Evolutionary conservation across 2,329 filamentous ascomycete genomes (phyloP).

Genomic region (Boeremia exigua): DNA sequence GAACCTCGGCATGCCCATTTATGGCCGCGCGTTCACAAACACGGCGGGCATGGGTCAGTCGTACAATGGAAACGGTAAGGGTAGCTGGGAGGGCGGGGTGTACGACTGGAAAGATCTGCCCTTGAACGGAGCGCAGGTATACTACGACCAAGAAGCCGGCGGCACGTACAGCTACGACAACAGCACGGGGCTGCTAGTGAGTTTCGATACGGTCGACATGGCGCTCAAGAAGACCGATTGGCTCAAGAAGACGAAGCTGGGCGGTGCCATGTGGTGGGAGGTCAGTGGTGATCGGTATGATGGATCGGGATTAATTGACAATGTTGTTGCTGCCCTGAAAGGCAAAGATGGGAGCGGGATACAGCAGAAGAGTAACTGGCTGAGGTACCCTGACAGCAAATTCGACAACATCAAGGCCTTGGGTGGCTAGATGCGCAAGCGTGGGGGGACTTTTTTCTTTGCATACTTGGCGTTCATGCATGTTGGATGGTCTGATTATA

Average conservation of each 20-base stretch:
- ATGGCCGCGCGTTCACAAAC: constrained; percentile 82
- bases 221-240: constrained; percentile 74
- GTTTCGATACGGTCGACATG: constrained; percentile 74
- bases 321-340: constrained; percentile 50
- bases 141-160: constrained; percentile 66
- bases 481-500: constrained; percentile 1
- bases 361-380: constrained; percentile 55
- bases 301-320: constrained; percentile 65
- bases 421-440: neutral
- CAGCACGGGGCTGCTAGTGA: constrained; percentile 69
- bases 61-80: constrained; percentile 76
- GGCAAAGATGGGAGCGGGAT: constrained; percentile 50
- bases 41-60: constrained; percentile 75
- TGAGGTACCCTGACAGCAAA: constrained; percentile 57
- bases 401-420: constrained; percentile 56
- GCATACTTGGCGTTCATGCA: constrained; percentile 26
- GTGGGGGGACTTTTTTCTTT: neutral
- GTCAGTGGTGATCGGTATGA: constrained; percentile 76
- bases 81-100: constrained; percentile 78
- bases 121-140: constrained; percentile 67
- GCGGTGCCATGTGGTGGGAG: constrained; percentile 98
- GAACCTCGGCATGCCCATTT: constrained; percentile 89
- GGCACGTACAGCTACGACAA: constrained; percentile 82
- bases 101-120: constrained; percentile 91
- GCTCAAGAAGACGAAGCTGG: constrained; percentile 70